A percentile compares a stretch with the other conserved stretches of the same genome.
Conservation (phyloP, 78 protist genomes). For the Goniomonas avonlea region DNA sequence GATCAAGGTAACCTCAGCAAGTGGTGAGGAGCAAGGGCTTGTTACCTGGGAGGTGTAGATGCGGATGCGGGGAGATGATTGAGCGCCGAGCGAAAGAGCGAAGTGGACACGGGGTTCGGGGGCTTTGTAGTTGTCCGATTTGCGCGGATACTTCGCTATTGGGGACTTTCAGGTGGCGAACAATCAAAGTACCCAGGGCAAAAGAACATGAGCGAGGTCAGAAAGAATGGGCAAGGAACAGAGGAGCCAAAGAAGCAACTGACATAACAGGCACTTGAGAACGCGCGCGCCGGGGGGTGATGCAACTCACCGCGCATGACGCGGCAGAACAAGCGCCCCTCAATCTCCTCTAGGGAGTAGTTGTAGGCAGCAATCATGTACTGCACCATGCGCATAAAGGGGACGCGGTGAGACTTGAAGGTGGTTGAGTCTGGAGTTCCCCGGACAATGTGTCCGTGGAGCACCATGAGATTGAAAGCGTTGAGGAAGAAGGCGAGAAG, state of each 20-base stretch:
- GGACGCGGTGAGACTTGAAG: slow-evolving; percentile 24
- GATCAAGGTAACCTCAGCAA: too few species aligned
- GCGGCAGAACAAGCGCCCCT: slow-evolving; percentile 24
- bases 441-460: slow-evolving; percentile 20
- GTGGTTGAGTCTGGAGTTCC: neutral
- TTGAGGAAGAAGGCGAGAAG: slow-evolving; percentile 30
- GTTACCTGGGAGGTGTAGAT: too few species aligned
- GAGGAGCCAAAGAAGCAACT: too few species aligned
- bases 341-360: slow-evolving; percentile 13
- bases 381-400: slow-evolving; percentile 10
- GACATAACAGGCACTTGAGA: too few species aligned
- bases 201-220: too few species aligned
- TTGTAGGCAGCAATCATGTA: slow-evolving; percentile 31
- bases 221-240: too few species aligned
- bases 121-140: slow-evolving; percentile 13
- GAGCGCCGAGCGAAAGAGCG: neutral
- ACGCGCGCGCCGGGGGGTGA: too few species aligned
- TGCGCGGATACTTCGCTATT: slow-evolving; percentile 15
- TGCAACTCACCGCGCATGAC: slow-evolving; percentile 30
- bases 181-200: too few species aligned
- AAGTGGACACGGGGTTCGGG: slow-evolving; percentile 26
- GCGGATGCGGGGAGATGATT: slow-evolving; percentile 20
- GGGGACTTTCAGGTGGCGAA: too few species aligned
- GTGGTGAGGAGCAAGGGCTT: too few species aligned
- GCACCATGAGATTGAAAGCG: slow-evolving; percentile 26